Base-by-base conservation (phyloP, 352 stramenopile species). In the Globisporangium paroecandrum region DNA sequence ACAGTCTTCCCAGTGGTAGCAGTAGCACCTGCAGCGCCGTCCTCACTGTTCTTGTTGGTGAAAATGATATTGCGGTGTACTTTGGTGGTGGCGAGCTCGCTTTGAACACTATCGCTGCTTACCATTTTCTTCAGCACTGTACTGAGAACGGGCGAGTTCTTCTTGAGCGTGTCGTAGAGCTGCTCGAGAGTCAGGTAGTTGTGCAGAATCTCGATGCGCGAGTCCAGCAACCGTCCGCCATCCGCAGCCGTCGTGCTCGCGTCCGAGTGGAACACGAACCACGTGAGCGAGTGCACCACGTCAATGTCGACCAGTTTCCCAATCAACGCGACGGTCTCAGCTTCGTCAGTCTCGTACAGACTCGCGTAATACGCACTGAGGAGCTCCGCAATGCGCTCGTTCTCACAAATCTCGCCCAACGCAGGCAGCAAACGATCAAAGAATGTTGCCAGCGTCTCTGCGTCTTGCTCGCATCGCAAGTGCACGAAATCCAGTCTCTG, bases 241-340 rank as follows among this genome's bases (percentile, higher is more conserved):
- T 66, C 57, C 27, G 68, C 25, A 32, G 54, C 46, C 0, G 72
- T 49, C n/a, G 73, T 53, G 46, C 72, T 62, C 24, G 66, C 53
- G 32, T 78, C 68, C 3, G 77, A 76, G 56, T 93, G 83, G 62
- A 91, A 88, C 7, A 92, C 77, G 47, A 85, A 81, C 83, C 80
- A 91, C 27, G 87, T 91, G 56, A 95, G 74, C 12, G 83, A 83
- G 65, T 91, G 81, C 3, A 75, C 81, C 3, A 93, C 81, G 62
- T 95, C 87, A 2, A 95, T 70, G 62, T 92, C 82, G 41, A 90
- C 72, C 10, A 91, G 70, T 12, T 83, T 82, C 0, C 63, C 25
- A 36, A 93, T 53, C 34, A 90, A 53, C 34, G 75, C 62, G 13
- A 80, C 65, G 4, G 69, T 74, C 38, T 59, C 65, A 12, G 58